Percentiles rank a stretch among this genome's conserved stretches.
Evolutionary conservation across 1,284 basidiomycete species (phyloP).

Genomic region (Naganishia albida): DNA sequence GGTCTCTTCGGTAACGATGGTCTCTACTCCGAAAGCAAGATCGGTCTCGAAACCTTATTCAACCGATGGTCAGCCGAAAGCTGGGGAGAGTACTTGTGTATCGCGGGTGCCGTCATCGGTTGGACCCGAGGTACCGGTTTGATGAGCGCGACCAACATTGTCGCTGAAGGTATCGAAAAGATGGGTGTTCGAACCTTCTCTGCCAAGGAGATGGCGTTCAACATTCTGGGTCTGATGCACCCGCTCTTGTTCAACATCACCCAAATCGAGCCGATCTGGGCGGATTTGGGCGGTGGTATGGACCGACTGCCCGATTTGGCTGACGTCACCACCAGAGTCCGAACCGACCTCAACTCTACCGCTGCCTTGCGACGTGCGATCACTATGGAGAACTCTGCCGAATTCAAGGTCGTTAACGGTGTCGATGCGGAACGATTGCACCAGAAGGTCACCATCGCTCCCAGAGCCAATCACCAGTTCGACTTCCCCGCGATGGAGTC

Average conservation of each 20-base stretch:
- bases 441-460: slow-evolving; percentile 88
- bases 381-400: slow-evolving; percentile 87
- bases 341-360: slow-evolving; percentile 71
- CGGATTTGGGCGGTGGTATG: slow-evolving; percentile 95
- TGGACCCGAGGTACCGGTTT: slow-evolving; percentile 99
- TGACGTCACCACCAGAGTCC: slow-evolving; percentile 85
- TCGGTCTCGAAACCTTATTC: slow-evolving; percentile 95
- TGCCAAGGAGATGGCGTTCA: slow-evolving; percentile 99
- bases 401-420: slow-evolving; percentile 90
- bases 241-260: slow-evolving; percentile 99
- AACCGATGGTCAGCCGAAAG: slow-evolving; percentile 97
- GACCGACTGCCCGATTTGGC: slow-evolving; percentile 93
- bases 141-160: slow-evolving; percentile 93
- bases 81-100: slow-evolving; percentile 98
- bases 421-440: slow-evolving; percentile 89
- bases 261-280: slow-evolving; percentile 99
- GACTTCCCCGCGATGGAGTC: slow-evolving; percentile 83
- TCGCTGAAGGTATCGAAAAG: slow-evolving; percentile 90
- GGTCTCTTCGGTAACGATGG: slow-evolving; percentile 98
- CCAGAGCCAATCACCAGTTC: slow-evolving; percentile 95
- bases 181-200: slow-evolving; percentile 97
- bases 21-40: slow-evolving; percentile 97
- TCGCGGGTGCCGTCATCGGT: slow-evolving; percentile 96
- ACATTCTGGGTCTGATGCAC: slow-evolving; percentile 97
- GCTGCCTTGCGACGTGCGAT: slow-evolving; percentile 90